Percentiles rank a stretch among this genome's conserved stretches.
Conservation (phyloP, 139 green algal species). For the Picochlorum sp. region DNA sequence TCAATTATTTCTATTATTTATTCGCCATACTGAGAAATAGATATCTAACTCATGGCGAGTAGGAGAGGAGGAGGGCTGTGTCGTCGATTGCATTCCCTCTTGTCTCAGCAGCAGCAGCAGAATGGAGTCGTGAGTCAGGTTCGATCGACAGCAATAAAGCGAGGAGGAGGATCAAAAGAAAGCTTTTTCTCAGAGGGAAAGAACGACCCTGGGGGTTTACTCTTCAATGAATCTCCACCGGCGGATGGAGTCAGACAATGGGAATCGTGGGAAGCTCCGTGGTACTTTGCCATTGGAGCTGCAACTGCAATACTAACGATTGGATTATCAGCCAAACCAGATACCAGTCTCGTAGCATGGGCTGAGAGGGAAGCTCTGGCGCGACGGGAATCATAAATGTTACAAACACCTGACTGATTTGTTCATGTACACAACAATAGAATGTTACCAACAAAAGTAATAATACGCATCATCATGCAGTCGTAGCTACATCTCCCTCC, state of each 20-base stretch:
- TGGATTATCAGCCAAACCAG: constrained; percentile 21
- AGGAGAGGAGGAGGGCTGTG: too few relatives aligned
- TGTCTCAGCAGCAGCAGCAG: constrained; percentile 12
- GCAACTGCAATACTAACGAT: constrained; percentile 24
- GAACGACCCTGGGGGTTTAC: constrained; percentile 55
- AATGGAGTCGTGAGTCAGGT: constrained; percentile 4
- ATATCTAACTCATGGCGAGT: too few relatives aligned
- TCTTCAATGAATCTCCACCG: constrained; percentile 75
- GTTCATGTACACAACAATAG: too few relatives aligned
- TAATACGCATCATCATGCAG: too few relatives aligned
- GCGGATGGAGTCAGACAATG: constrained; percentile 59
- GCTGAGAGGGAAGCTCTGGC: constrained; percentile 24
- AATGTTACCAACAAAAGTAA: too few relatives aligned
- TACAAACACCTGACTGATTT: too few relatives aligned
- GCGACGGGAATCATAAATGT: not conserved
- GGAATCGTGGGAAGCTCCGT: constrained; percentile 79
- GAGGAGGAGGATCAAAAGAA: constrained; percentile 12
- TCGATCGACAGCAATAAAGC: constrained; percentile 11
- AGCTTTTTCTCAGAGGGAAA: constrained; percentile 70
- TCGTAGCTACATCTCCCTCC: not conserved
- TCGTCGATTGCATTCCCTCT: too few relatives aligned
- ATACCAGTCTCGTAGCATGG: constrained; percentile 26
- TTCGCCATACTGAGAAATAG: too few relatives aligned
- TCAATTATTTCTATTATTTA: too few relatives aligned
- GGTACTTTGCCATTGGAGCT: constrained; percentile 47